These are phyloP conservation scores for Boeremia lycopersici DNA, from an alignment of 2,329 filamentous ascomycete species.

Conservation along the genomic window DNA sequence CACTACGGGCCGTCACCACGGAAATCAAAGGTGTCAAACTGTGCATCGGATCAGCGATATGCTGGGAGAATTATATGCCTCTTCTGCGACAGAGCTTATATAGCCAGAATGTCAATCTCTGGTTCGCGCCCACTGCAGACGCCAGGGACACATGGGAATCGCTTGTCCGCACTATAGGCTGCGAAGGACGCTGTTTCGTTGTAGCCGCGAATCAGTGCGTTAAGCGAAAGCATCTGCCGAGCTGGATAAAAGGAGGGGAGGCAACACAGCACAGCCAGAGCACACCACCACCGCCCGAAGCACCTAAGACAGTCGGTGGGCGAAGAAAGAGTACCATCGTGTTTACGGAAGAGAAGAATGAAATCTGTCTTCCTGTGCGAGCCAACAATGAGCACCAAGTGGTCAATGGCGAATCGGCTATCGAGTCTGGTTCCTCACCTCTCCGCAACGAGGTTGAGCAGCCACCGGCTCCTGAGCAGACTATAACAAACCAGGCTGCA, in stretches of 20 bases:
- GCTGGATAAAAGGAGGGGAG: constrained; percentile 56
- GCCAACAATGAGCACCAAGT: constrained; percentile 14
- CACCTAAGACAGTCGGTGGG: constrained; percentile 11
- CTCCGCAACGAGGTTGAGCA: constrained; percentile 21
- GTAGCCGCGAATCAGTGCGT: constrained; percentile 85
- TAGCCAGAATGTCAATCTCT: constrained; percentile 88
- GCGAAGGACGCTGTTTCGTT: constrained; percentile 85
- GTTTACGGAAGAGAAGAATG: constrained; percentile 50
- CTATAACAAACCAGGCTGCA: constrained; percentile 12
- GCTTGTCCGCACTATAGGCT: constrained; percentile 80
- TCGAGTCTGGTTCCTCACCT: constrained; percentile 27
- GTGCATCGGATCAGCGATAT: constrained; percentile 85
- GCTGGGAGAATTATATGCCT: constrained; percentile 98
- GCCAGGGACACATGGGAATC: constrained; percentile 79
- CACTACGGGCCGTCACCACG: constrained; percentile 78
- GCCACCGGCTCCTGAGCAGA: constrained; percentile 23
- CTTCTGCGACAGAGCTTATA: constrained; percentile 83
- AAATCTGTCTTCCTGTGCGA: constrained; percentile 53
- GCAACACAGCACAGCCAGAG: background rate
- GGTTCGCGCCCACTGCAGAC: constrained; percentile 89
- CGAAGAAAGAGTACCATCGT: constrained; percentile 51
- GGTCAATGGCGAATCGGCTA: constrained; percentile 27
- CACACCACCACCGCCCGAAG: constrained; percentile 1
- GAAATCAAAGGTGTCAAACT: constrained; percentile 78
- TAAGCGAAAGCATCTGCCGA: constrained; percentile 61